A percentile compares a stretch with the other conserved stretches of the same genome.
These are phyloP conservation scores for Linum lewisii DNA, from an alignment of 345 rosid species.

Conservation along the genomic window DNA sequence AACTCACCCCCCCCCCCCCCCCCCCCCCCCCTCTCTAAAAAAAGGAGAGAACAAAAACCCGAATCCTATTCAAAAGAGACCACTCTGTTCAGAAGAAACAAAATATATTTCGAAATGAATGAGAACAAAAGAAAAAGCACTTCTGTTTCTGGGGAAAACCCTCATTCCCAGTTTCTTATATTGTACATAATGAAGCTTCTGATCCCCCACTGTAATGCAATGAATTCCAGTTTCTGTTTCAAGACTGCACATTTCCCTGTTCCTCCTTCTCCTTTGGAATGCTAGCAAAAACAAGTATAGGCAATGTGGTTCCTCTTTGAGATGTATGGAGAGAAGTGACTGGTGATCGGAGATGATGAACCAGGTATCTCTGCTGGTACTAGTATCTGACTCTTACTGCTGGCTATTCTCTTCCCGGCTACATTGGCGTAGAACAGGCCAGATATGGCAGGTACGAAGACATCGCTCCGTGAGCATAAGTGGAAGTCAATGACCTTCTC, in stretches of 20 bases:
- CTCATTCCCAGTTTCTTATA: neutral
- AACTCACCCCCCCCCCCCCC: too few species aligned
- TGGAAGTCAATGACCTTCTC: slow-evolving; percentile 90
- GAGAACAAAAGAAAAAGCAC: too few species aligned
- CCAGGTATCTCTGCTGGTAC: slow-evolving; percentile 69
- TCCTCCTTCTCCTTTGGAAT: neutral
- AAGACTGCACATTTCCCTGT: too few species aligned
- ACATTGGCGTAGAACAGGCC: slow-evolving; percentile 93
- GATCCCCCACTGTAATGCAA: too few species aligned
- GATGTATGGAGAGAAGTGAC: slow-evolving; percentile 72
- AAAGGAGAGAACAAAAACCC: too few species aligned
- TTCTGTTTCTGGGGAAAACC: neutral
- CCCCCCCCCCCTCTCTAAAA: too few species aligned
- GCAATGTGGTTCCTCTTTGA: slow-evolving; percentile 92
- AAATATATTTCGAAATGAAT: too few species aligned
- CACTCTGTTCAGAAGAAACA: neutral
- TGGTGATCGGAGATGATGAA: slow-evolving; percentile 41
- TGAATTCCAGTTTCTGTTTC: too few species aligned
- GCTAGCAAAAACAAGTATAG: slow-evolving; percentile 83
- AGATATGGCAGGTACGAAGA: slow-evolving; percentile 87
- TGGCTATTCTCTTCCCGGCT: slow-evolving; percentile 88
- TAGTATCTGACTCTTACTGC: slow-evolving; percentile 71
- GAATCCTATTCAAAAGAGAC: neutral
- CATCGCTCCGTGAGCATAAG: slow-evolving; percentile 75
- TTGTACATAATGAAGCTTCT: too few species aligned